Percentiles rank a stretch among this genome's conserved stretches.
Conservation (phyloP, 257 asterid species). For the Solanum gandarillasii region DNA sequence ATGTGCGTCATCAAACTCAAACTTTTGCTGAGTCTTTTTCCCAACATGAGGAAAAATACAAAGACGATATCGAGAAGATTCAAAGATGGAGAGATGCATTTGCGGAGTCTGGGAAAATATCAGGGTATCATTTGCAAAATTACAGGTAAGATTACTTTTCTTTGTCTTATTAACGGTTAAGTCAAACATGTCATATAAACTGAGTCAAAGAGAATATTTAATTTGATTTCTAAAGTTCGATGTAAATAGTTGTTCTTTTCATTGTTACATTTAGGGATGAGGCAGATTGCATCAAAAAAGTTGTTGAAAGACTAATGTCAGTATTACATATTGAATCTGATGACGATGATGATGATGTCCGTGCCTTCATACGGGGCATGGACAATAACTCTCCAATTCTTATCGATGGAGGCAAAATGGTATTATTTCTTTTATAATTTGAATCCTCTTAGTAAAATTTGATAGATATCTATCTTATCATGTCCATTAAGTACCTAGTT, state of each 20-base stretch:
- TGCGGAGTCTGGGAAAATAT: background rate
- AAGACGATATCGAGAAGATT: background rate
- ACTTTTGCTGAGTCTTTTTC: background rate
- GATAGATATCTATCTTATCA: background rate
- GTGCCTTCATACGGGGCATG: background rate
- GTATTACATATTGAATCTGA: background rate
- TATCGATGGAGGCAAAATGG: background rate
- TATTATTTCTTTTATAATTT: background rate
- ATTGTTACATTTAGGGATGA: background rate
- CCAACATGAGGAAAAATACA: background rate
- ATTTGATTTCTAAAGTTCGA: background rate
- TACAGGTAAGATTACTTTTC: background rate
- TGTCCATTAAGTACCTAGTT: too few relatives aligned
- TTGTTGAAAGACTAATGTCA: background rate
- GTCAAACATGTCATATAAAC: rapidly evolving
- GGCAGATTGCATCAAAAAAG: background rate
- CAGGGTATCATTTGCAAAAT: background rate
- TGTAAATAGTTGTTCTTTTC: background rate
- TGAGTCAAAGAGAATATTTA: background rate
- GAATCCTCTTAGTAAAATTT: background rate
- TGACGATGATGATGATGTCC: background rate
- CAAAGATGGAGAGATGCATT: background rate
- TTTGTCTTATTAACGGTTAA: background rate
- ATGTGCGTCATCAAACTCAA: background rate
- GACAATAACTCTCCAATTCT: background rate